These are phyloP conservation scores for Boletus rex-veris DNA, from an alignment of 768 basidiomycete genomes.

Conservation along the genomic window DNA sequence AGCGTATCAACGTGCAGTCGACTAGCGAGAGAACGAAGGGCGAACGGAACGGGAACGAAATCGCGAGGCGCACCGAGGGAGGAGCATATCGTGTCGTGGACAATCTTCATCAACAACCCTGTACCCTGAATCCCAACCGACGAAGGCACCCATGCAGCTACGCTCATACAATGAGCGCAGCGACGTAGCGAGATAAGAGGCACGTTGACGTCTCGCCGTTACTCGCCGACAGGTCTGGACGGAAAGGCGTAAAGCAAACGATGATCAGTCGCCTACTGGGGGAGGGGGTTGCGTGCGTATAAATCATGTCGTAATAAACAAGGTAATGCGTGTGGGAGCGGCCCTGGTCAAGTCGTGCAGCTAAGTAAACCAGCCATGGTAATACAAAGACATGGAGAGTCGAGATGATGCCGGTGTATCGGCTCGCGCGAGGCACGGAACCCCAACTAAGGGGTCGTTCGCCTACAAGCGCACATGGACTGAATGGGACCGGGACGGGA, in stretches of 20 bases:
- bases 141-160: constrained; percentile 22
- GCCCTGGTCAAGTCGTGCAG: constrained; percentile 23
- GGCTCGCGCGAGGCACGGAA: constrained; percentile 76
- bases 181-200: constrained; percentile 21
- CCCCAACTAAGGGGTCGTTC: constrained; percentile 82
- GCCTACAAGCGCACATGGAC: constrained; percentile 58
- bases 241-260: constrained; percentile 32
- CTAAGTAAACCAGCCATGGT: constrained; percentile 24
- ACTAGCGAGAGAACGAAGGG: constrained; percentile 38
- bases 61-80: background rate
- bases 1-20: constrained; percentile 27
- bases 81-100: constrained; percentile 13
- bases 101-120: constrained; percentile 23
- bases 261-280: constrained; percentile 45
- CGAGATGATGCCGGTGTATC: constrained; percentile 62
- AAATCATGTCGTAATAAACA: constrained; percentile 45
- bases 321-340: constrained; percentile 26
- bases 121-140: constrained; percentile 24
- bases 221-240: constrained; percentile 19
- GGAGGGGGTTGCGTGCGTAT: constrained; percentile 26
- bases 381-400: constrained; percentile 21
- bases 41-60: constrained; percentile 19
- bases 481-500: constrained; percentile 48
- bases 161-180: constrained; percentile 37
- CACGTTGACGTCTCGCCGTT: constrained; percentile 25